Evolutionary conservation across 139 green algal species (phyloP).

Genomic region (Closterium sp.): DNA sequence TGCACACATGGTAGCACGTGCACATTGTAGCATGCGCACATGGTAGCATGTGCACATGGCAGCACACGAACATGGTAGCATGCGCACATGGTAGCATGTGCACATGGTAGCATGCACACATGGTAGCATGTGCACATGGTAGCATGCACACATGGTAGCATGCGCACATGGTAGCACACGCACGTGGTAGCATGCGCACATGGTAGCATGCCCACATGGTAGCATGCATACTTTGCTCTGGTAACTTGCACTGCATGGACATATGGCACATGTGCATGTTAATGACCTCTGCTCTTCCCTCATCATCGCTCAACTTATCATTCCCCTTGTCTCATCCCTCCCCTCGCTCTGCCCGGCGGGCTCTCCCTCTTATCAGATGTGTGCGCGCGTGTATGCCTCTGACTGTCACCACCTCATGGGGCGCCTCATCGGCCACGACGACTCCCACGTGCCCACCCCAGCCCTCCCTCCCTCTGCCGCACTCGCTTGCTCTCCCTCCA

Average conservation of each 20-base stretch:
- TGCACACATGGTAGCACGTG: too few species aligned
- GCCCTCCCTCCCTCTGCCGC: background rate
- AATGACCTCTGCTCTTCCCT: background rate
- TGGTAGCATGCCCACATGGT: background rate
- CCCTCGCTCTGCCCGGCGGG: too few species aligned
- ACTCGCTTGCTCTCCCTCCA: background rate
- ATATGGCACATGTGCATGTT: background rate
- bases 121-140: background rate
- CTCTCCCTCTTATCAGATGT: background rate
- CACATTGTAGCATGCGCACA: too few species aligned
- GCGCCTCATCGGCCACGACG: slow-evolving; percentile 14
- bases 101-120: slow-evolving; percentile 9
- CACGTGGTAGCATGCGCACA: too few species aligned
- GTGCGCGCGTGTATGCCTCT: background rate
- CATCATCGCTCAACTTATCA: background rate
- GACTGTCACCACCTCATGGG: background rate
- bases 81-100: slow-evolving; percentile 17
- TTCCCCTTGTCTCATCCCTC: background rate
- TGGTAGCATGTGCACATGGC: too few species aligned
- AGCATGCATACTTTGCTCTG: background rate
- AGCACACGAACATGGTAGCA: background rate
- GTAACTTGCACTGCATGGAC: background rate
- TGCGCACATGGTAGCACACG: too few species aligned
- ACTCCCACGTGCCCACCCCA: background rate
- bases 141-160: too few species aligned